Conservation (phyloP, 2,329 filamentous ascomycete species). For the Fusarium humuli region DNA sequence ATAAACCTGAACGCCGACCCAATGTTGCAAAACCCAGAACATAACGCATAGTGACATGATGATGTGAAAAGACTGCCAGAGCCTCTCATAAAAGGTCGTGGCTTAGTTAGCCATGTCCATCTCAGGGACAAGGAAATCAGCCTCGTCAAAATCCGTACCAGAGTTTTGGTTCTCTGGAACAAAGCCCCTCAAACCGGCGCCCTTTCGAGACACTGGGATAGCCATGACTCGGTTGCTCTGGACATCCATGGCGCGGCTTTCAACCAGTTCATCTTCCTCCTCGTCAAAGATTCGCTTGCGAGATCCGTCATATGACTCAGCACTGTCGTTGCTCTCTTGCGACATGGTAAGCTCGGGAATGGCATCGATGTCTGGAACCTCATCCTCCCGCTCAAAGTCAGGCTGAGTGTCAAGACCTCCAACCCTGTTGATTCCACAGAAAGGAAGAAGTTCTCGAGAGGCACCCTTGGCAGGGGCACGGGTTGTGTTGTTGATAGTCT, state of each 20-base stretch:
- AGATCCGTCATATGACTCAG: slow-evolving; percentile 45
- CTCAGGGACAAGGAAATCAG: slow-evolving; percentile 70
- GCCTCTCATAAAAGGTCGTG: neutral
- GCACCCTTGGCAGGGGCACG: slow-evolving; percentile 44
- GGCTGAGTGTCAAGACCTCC: slow-evolving; percentile 75
- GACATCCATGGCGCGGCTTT: slow-evolving; percentile 54
- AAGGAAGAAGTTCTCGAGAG: slow-evolving; percentile 77
- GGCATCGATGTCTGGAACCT: slow-evolving; percentile 53
- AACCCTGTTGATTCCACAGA: slow-evolving; percentile 82
- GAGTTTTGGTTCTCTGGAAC: slow-evolving; percentile 62
- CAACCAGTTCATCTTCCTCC: slow-evolving; percentile 53
- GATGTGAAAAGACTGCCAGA: neutral
- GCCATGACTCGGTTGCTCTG: slow-evolving; percentile 62
- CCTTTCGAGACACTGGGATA: slow-evolving; percentile 56
- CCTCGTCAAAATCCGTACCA: slow-evolving; percentile 74
- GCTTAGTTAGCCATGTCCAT: slow-evolving; percentile 51
- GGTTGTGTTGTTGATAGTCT: slow-evolving; percentile 16
- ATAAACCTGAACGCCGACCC: slow-evolving; percentile 41
- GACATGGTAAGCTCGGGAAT: slow-evolving; percentile 65
- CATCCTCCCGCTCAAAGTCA: slow-evolving; percentile 48
- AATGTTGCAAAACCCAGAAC: slow-evolving; percentile 26
- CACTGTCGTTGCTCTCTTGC: slow-evolving; percentile 67
- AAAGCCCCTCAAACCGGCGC: slow-evolving; percentile 30
- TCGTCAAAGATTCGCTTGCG: slow-evolving; percentile 65
- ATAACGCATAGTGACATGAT: slow-evolving; percentile 24